A percentile compares a stretch with the other conserved stretches of the same genome.
Conservation (phyloP, 257 asterid genomes). For the Linaria vulgaris region DNA sequence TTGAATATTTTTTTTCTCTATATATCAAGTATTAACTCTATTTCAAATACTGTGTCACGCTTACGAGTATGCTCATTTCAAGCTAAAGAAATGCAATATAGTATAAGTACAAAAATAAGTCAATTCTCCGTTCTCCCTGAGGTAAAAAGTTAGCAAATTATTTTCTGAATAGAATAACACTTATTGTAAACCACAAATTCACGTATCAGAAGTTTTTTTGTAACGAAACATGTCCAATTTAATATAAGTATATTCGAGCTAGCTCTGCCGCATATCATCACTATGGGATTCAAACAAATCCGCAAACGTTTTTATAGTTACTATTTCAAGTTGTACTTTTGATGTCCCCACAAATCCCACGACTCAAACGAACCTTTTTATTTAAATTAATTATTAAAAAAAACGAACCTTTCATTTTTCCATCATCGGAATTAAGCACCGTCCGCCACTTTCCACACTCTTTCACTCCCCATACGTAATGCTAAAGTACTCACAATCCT, state of each 20-base stretch:
- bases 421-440: background rate
- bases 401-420: too few relatives aligned
- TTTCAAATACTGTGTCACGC: too few relatives aligned
- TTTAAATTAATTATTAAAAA: too few relatives aligned
- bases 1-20: too few relatives aligned
- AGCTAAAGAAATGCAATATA: too few relatives aligned
- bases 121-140: background rate
- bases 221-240: background rate
- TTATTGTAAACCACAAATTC: background rate
- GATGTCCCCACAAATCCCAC: constrained; percentile 27
- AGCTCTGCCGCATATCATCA: too few relatives aligned
- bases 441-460: constrained; percentile 25
- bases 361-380: background rate
- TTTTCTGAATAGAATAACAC: background rate
- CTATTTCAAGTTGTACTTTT: background rate
- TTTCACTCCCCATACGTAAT: constrained; percentile 10
- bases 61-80: too few relatives aligned
- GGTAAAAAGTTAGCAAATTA: background rate
- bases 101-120: too few relatives aligned
- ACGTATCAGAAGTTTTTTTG: background rate
- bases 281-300: constrained; percentile 15
- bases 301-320: constrained; percentile 29
- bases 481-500: background rate
- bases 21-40: too few relatives aligned
- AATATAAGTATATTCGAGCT: background rate